phyloP scores from a whole-genome alignment of 192 early-diverging fungal species.

The Kickxella alabastrina region DNA sequence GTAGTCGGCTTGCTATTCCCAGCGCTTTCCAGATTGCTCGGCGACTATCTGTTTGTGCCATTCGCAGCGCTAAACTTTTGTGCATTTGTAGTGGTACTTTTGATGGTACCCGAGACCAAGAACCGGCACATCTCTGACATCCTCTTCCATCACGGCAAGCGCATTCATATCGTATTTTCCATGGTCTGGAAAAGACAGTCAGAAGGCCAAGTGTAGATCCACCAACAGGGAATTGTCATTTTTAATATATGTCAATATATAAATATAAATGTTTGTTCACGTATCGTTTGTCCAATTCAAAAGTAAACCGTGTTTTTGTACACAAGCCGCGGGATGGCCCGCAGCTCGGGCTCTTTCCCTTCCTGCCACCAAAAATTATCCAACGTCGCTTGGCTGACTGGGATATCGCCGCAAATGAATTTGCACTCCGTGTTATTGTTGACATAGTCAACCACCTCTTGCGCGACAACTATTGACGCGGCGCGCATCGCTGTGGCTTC shows the following conservation, averaged over 20 bases:
- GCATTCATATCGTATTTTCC: slow-evolving; percentile 28
- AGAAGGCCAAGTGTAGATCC: background rate
- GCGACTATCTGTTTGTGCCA: slow-evolving; percentile 53
- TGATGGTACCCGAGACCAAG: slow-evolving; percentile 76
- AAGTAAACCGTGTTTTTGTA: slow-evolving; percentile 68
- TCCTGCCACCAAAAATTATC: slow-evolving; percentile 72
- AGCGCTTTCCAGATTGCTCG: slow-evolving; percentile 26
- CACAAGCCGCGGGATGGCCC: slow-evolving; percentile 54
- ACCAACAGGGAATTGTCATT: too few relatives aligned
- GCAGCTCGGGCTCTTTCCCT: slow-evolving; percentile 64
- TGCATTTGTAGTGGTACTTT: slow-evolving; percentile 58
- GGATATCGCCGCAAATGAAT: slow-evolving; percentile 28
- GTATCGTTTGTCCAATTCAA: slow-evolving; percentile 41
- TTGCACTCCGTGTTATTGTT: slow-evolving; percentile 22
- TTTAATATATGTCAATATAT: too few relatives aligned
- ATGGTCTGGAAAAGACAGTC: slow-evolving; percentile 1
- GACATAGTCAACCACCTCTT: slow-evolving; percentile 52
- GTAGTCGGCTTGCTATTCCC: slow-evolving; percentile 57
- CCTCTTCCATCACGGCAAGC: slow-evolving; percentile 24
- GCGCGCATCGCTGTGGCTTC: slow-evolving; percentile 65
- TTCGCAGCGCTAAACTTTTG: slow-evolving; percentile 60
- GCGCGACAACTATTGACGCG: slow-evolving; percentile 63
- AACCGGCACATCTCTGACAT: slow-evolving; percentile 66
- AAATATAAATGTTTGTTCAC: too few relatives aligned
- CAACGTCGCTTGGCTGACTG: slow-evolving; percentile 50